phyloP scores from a whole-genome alignment of 1,284 basidiomycete genomes.

The Cystobasidium pallidum region DNA sequence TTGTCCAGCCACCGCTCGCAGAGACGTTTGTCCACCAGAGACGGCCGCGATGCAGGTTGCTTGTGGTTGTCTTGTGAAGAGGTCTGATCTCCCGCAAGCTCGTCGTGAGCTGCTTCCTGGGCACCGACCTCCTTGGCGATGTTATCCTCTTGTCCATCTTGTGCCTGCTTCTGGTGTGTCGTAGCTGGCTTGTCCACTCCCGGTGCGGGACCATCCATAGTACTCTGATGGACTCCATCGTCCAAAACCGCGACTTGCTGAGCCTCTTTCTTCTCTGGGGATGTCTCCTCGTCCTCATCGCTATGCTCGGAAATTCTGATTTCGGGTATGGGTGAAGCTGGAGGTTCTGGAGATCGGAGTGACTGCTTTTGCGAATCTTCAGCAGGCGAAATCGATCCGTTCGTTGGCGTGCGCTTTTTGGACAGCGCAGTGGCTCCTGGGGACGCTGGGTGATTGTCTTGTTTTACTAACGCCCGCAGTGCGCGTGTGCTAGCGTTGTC shows the following conservation, averaged over 20 bases:
- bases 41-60: slow-evolving; percentile 55
- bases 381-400: slow-evolving; percentile 17
- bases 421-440: neutral
- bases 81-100: slow-evolving; percentile 1
- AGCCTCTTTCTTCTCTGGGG: slow-evolving; percentile 1
- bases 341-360: slow-evolving; percentile 33
- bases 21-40: slow-evolving; percentile 93
- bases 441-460: neutral
- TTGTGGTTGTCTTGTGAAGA: slow-evolving; percentile 8
- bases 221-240: slow-evolving; percentile 65
- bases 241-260: neutral
- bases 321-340: slow-evolving; percentile 40
- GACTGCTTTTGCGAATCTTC: slow-evolving; percentile 1
- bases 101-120: neutral
- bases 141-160: slow-evolving; percentile 17
- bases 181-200: slow-evolving; percentile 38
- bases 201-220: slow-evolving; percentile 53
- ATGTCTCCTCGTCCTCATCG: slow-evolving; percentile 18
- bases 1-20: slow-evolving; percentile 99
- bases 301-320: slow-evolving; percentile 39
- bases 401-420: slow-evolving; percentile 21
- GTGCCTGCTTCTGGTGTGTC: slow-evolving; percentile 16
- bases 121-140: slow-evolving; percentile 32
- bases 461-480: neutral
- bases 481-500: slow-evolving; percentile 40